phyloP scores from a whole-genome alignment of 1,139 yeast genomes.

The Sugiyamaella xylanicola region DNA sequence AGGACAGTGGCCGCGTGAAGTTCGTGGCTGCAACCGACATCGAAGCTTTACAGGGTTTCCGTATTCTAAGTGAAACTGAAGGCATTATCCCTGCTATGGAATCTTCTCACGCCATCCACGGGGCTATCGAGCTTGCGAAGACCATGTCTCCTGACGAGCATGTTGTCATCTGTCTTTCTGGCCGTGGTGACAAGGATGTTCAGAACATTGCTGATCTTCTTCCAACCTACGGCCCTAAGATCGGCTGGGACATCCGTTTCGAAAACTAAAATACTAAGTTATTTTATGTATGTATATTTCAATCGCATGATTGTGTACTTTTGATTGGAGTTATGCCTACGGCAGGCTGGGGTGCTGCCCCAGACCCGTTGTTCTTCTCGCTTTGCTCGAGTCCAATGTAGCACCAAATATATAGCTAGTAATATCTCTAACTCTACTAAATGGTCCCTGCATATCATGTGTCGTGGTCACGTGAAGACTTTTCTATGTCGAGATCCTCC shows the following conservation, averaged over 20 bases:
- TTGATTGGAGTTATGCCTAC: too few species aligned
- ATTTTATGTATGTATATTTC: too few species aligned
- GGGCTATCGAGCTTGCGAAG: constrained; percentile 88
- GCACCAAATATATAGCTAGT: too few species aligned
- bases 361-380: background rate
- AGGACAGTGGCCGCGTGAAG: constrained; percentile 86
- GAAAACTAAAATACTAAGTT: constrained; percentile 37
- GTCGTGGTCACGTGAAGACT: background rate
- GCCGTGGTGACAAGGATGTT: constrained; percentile 99
- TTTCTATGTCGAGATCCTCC: background rate
- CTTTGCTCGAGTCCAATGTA: background rate
- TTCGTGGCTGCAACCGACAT: constrained; percentile 93
- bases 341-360: background rate
- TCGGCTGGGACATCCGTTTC: constrained; percentile 95
- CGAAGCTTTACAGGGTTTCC: constrained; percentile 89
- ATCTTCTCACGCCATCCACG: constrained; percentile 93
- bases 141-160: constrained; percentile 77
- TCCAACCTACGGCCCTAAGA: constrained; percentile 84
- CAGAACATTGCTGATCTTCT: constrained; percentile 94
- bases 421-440: too few species aligned
- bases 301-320: too few species aligned
- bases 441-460: background rate
- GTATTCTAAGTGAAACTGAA: constrained; percentile 83
- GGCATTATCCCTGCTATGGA: constrained; percentile 99
- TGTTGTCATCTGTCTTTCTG: constrained; percentile 85